These are phyloP conservation scores for Lunasporangiospora selenospora DNA, from an alignment of 192 early-diverging fungal species.

Conservation along the genomic window DNA sequence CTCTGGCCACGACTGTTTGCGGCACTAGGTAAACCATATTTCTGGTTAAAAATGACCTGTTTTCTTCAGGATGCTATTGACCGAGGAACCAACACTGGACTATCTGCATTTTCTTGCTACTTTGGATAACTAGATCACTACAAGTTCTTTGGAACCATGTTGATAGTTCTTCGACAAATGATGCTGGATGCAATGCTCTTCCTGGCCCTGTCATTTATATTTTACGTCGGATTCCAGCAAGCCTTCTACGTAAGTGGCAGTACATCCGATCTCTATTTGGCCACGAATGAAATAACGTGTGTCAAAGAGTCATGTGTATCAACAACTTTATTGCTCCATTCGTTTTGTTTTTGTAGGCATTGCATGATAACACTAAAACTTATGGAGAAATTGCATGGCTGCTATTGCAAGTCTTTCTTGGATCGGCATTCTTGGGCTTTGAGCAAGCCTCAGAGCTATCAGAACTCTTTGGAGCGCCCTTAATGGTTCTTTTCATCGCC, in stretches of 20 bases:
- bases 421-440: constrained; percentile 49
- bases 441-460: constrained; percentile 44
- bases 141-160: constrained; percentile 52
- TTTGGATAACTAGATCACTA: constrained; percentile 32
- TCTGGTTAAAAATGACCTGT: too few species aligned
- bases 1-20: constrained; percentile 53
- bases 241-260: constrained; percentile 31
- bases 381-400: constrained; percentile 50
- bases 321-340: too few species aligned
- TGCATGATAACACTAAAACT: constrained; percentile 36
- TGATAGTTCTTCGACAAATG: constrained; percentile 52
- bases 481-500: constrained; percentile 51
- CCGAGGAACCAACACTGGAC: too few species aligned
- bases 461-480: constrained; percentile 39
- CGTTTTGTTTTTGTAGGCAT: constrained; percentile 12
- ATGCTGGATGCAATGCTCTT: constrained; percentile 49
- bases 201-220: constrained; percentile 43
- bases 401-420: constrained; percentile 49
- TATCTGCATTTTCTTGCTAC: too few species aligned
- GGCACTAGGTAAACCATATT: constrained; percentile 41
- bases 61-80: too few species aligned
- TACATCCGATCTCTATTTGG: not conserved
- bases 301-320: not conserved
- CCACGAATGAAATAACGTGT: constrained; percentile 2
- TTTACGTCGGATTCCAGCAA: constrained; percentile 52